Conservation (phyloP, 2,329 filamentous ascomycete genomes). For the Diplodia scrobiculata region DNA sequence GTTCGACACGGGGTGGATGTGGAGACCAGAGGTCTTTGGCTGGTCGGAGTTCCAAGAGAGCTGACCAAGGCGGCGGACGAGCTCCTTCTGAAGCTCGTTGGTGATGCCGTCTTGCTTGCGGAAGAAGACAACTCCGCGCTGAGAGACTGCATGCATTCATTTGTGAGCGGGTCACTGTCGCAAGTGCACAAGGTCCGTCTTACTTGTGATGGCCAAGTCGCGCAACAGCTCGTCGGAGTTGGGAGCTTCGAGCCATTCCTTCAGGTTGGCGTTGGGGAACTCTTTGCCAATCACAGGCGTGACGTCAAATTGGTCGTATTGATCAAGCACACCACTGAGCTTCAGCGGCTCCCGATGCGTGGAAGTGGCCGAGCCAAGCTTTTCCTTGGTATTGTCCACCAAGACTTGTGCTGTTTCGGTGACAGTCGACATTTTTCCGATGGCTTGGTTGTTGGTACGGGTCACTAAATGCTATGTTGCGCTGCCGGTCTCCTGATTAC, state of each 20-base stretch:
- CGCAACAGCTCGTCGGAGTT: slow-evolving; percentile 65
- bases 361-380: not conserved
- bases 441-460: not conserved
- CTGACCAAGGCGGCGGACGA: slow-evolving; percentile 59
- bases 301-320: slow-evolving; percentile 59
- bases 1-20: slow-evolving; percentile 61
- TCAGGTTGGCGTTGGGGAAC: slow-evolving; percentile 59
- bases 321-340: slow-evolving; percentile 55
- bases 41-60: slow-evolving; percentile 54
- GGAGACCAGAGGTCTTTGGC: slow-evolving; percentile 58
- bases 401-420: slow-evolving; percentile 1
- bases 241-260: slow-evolving; percentile 63
- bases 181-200: slow-evolving; percentile 28
- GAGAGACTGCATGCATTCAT: slow-evolving; percentile 47
- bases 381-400: slow-evolving; percentile 20
- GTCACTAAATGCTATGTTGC: not conserved
- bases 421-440: not conserved
- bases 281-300: slow-evolving; percentile 66
- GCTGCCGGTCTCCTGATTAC: not conserved
- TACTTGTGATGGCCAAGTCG: slow-evolving; percentile 58
- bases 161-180: not conserved
- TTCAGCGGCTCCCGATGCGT: slow-evolving; percentile 47
- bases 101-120: slow-evolving; percentile 54
- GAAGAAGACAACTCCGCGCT: slow-evolving; percentile 59
- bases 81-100: slow-evolving; percentile 56